Conservation (phyloP, 164 flowering plant species). For the Vitis riparia region DNA sequence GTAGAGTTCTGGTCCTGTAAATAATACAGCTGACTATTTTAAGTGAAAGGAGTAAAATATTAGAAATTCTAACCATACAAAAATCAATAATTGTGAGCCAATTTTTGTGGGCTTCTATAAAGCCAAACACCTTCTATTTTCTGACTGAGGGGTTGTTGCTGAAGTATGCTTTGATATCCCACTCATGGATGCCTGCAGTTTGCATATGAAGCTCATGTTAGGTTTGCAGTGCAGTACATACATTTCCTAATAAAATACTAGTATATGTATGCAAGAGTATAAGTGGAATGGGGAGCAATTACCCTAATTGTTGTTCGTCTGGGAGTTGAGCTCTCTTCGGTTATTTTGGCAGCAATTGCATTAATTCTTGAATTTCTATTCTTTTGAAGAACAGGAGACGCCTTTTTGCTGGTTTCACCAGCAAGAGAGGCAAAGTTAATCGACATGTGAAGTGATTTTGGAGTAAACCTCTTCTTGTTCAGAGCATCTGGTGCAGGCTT, state of each 20-base stretch:
- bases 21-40: constrained; percentile 3
- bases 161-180: constrained; percentile 34
- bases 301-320: constrained; percentile 34
- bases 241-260: background rate
- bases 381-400: constrained; percentile 29
- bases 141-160: constrained; percentile 26
- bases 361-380: constrained; percentile 22
- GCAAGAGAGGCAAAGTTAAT: constrained; percentile 39
- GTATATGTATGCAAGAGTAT: background rate
- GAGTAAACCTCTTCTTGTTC: constrained; percentile 32
- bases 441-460: constrained; percentile 68
- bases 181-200: constrained; percentile 49
- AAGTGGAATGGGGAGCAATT: background rate
- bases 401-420: constrained; percentile 28
- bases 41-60: background rate
- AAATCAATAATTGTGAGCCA: background rate
- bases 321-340: constrained; percentile 28
- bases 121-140: constrained; percentile 48
- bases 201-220: constrained; percentile 14
- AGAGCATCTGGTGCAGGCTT: constrained; percentile 14
- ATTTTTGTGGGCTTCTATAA: background rate
- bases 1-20: constrained; percentile 35
- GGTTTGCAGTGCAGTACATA: background rate
- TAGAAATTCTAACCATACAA: background rate
- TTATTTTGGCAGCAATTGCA: constrained; percentile 21